A percentile compares a stretch with the other conserved stretches of the same genome.
These are phyloP conservation scores for Eremothecium cymbalariae DNA, from an alignment of 1,139 yeast species.

Conservation along the genomic window DNA sequence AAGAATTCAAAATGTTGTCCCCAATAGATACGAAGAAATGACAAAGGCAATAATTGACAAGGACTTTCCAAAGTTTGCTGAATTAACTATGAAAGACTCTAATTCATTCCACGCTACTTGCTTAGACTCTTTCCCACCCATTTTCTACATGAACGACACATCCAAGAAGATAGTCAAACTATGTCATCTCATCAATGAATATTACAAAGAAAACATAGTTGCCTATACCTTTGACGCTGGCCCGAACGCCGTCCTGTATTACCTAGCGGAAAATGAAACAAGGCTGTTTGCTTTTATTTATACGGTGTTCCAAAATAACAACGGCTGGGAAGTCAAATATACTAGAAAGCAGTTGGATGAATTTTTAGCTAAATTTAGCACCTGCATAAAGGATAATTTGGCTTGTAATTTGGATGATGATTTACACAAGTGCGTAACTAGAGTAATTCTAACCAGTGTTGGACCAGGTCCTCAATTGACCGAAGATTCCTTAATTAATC, in stretches of 20 bases:
- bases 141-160: slow-evolving; percentile 91
- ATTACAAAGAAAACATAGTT: slow-evolving; percentile 60
- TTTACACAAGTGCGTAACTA: slow-evolving; percentile 62
- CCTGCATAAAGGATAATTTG: slow-evolving; percentile 33
- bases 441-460: slow-evolving; percentile 72
- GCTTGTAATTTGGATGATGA: slow-evolving; percentile 41
- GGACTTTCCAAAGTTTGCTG: slow-evolving; percentile 75
- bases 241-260: slow-evolving; percentile 94
- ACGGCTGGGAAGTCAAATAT: slow-evolving; percentile 60
- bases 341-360: slow-evolving; percentile 22
- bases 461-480: slow-evolving; percentile 79
- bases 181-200: slow-evolving; percentile 67
- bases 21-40: slow-evolving; percentile 76
- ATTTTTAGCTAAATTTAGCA: slow-evolving; percentile 33
- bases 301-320: slow-evolving; percentile 45
- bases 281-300: slow-evolving; percentile 55
- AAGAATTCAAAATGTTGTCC: slow-evolving; percentile 75
- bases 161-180: slow-evolving; percentile 79
- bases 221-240: slow-evolving; percentile 99
- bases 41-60: slow-evolving; percentile 58
- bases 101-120: slow-evolving; percentile 97
- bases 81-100: slow-evolving; percentile 90
- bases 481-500: slow-evolving; percentile 45
- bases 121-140: slow-evolving; percentile 91
- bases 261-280: slow-evolving; percentile 62